phyloP scores from a whole-genome alignment of 164 flowering plant species.

The Vitis labrusca region DNA sequence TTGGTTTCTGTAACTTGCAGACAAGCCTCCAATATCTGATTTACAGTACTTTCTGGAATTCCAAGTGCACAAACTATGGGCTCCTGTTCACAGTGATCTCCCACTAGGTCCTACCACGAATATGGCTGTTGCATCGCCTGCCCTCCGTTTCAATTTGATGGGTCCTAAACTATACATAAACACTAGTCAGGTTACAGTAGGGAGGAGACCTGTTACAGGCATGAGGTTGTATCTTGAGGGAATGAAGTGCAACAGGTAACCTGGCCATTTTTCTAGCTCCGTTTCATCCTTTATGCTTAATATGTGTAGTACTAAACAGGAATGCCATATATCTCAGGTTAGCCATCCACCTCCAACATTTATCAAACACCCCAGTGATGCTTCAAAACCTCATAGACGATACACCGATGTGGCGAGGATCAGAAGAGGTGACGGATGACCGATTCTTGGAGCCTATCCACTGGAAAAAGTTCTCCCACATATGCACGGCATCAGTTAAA shows the following conservation, averaged over 20 bases:
- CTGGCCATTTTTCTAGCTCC: too few species aligned
- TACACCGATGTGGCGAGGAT: conserved; percentile 35
- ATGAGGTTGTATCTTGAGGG: conserved; percentile 82
- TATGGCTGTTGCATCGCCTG: conserved; percentile 32
- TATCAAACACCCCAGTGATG: conserved; percentile 44
- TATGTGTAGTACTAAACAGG: neutral
- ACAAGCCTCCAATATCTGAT: conserved; percentile 73
- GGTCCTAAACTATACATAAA: conserved; percentile 79
- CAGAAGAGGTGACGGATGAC: conserved; percentile 30
- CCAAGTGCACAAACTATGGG: conserved; percentile 69
- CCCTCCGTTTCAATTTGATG: conserved; percentile 57
- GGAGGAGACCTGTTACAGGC: conserved; percentile 68
- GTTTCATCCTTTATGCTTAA: too few species aligned
- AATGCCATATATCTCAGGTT: conserved; percentile 39
- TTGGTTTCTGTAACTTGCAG: conserved; percentile 33
- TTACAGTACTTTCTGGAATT: conserved; percentile 67
- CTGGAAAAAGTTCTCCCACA: conserved; percentile 58
- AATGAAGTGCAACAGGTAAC: conserved; percentile 63
- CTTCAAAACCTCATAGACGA: conserved; percentile 41
- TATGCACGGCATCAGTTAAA: conserved; percentile 62
- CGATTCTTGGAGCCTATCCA: conserved; percentile 42
- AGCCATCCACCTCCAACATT: conserved; percentile 78
- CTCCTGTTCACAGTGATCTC: conserved; percentile 69
- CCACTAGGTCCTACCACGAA: conserved; percentile 51
- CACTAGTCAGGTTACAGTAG: conserved; percentile 60